A percentile compares a stretch with the other conserved stretches of the same genome.
Conservation (phyloP, 257 asterid genomes). For the Ilex aquifolium region DNA sequence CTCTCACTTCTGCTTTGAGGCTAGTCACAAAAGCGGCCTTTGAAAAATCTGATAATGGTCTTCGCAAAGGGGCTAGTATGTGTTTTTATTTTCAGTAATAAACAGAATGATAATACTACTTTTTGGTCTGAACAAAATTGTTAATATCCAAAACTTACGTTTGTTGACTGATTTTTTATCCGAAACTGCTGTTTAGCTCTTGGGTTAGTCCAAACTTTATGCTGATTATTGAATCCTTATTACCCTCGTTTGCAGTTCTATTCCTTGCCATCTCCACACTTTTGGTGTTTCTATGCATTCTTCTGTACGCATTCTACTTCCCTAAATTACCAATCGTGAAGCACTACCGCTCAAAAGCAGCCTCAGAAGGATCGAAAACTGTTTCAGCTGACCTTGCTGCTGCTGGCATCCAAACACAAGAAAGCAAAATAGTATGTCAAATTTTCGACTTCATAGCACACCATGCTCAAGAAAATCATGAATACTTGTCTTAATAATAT, state of each 20-base stretch:
- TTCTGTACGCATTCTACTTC: conserved; percentile 28
- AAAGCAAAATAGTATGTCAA: not conserved
- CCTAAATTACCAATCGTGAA: conserved; percentile 36
- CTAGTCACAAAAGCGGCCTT: not conserved
- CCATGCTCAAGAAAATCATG: not conserved
- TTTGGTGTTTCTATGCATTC: conserved; percentile 26
- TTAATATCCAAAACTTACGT: too few relatives aligned
- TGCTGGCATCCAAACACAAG: conserved; percentile 1
- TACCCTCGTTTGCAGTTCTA: conserved; percentile 21
- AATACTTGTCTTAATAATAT: not conserved
- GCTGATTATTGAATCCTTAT: not conserved
- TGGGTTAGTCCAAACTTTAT: too few relatives aligned
- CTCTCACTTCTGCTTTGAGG: not conserved
- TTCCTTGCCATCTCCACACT: conserved; percentile 33
- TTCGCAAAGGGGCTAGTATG: not conserved
- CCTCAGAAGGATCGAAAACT: conserved; percentile 1
- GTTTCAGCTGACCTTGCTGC: conserved; percentile 3
- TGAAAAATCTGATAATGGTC: not conserved
- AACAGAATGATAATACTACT: too few relatives aligned
- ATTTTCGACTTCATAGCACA: not conserved
- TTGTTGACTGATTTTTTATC: too few relatives aligned
- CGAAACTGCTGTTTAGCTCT: too few relatives aligned
- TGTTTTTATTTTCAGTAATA: not conserved
- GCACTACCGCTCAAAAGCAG: conserved; percentile 34
- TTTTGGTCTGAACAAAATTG: too few relatives aligned